These are phyloP conservation scores for Neoboletus brunneissimus DNA, from an alignment of 768 basidiomycete species.

Conservation along the genomic window DNA sequence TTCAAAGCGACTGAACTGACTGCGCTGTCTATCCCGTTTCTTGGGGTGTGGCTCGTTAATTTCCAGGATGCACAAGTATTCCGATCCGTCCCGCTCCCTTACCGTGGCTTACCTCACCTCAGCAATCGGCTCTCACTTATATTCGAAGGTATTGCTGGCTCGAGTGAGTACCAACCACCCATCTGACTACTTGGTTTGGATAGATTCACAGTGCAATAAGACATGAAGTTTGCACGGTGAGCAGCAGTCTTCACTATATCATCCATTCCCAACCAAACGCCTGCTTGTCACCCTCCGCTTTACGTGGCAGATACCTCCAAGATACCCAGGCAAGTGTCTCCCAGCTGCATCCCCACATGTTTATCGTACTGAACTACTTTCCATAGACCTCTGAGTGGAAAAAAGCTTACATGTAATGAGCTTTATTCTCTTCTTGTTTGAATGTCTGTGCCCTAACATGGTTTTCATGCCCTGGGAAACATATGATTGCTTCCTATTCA, in stretches of 20 bases:
- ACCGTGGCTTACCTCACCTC: neutral
- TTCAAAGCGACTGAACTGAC: conserved; percentile 11
- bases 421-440: neutral
- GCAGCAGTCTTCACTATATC: conserved; percentile 10
- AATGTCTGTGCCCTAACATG: neutral
- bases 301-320: conserved; percentile 57
- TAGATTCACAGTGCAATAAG: neutral
- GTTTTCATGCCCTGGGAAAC: neutral
- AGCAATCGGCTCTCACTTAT: neutral
- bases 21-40: neutral
- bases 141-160: neutral
- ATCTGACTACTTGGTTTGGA: neutral
- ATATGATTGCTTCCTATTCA: neutral
- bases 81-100: conserved; percentile 15
- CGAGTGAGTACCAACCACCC: neutral
- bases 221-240: conserved; percentile 63
- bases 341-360: neutral
- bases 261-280: neutral
- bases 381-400: conserved; percentile 63
- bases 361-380: conserved; percentile 1
- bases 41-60: neutral
- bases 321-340: conserved; percentile 56
- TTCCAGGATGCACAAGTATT: conserved; percentile 5
- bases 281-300: neutral
- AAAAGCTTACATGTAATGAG: conserved; percentile 32